phyloP scores from a whole-genome alignment of 306 rosid genomes.

The Medicago lupulina region DNA sequence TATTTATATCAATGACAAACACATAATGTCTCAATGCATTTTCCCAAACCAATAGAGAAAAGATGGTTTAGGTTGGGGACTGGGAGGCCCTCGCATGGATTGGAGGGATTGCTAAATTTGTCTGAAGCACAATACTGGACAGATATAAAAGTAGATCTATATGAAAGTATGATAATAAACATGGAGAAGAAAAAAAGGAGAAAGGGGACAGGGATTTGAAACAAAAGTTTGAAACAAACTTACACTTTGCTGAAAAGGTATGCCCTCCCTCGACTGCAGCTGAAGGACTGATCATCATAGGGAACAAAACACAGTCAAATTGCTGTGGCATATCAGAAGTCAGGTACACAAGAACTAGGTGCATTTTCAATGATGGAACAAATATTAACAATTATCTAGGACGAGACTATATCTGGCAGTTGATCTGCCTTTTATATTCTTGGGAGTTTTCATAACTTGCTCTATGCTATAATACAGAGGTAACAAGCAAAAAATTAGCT shows the following conservation, averaged over 20 bases:
- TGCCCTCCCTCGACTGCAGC: constrained; percentile 80
- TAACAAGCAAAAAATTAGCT: constrained; percentile 1
- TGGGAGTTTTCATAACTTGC: constrained; percentile 10
- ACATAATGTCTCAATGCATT: not conserved
- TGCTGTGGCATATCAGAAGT: constrained; percentile 7
- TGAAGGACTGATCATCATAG: constrained; percentile 67
- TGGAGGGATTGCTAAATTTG: constrained; percentile 1
- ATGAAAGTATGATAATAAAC: not conserved
- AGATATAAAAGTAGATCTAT: not conserved
- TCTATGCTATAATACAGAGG: not conserved
- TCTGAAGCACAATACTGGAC: constrained; percentile 17
- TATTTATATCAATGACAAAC: constrained; percentile 2
- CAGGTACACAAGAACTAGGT: not conserved
- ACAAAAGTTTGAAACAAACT: constrained; percentile 50
- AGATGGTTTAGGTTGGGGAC: constrained; percentile 7
- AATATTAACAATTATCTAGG: constrained; percentile 24
- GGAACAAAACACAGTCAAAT: constrained; percentile 50
- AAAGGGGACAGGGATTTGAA: not conserved
- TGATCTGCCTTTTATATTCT: constrained; percentile 6
- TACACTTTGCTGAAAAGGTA: constrained; percentile 85
- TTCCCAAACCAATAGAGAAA: constrained; percentile 16
- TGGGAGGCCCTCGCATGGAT: not conserved
- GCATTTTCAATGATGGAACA: constrained; percentile 4
- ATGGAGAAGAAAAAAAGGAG: not conserved
- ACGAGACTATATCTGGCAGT: constrained; percentile 16